Percentiles rank a stretch among this genome's conserved stretches.
phyloP scores from a whole-genome alignment of 2,329 filamentous ascomycete species.

The Aspergillus sp. region DNA sequence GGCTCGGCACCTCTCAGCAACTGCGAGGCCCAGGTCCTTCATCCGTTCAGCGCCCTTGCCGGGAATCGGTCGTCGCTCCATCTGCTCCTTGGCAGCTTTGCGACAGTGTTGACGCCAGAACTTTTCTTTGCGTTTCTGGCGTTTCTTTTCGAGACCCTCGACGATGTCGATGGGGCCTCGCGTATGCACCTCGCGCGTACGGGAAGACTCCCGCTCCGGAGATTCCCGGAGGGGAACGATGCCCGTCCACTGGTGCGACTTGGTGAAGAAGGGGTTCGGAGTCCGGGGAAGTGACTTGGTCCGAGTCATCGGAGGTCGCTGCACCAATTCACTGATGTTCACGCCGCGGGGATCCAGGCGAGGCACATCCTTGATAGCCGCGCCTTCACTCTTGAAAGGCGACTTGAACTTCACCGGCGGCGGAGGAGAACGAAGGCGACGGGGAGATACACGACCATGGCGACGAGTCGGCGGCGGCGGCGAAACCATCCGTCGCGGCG shows the following conservation, averaged over 20 bases:
- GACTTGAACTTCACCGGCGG: conserved; percentile 56
- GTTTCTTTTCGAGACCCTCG: conserved; percentile 92
- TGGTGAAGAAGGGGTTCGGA: conserved; percentile 65
- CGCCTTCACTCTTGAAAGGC: conserved; percentile 41
- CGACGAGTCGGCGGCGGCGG: conserved; percentile 49
- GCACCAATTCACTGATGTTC: conserved; percentile 55
- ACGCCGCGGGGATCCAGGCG: conserved; percentile 48
- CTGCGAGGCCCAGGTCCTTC: conserved; percentile 84
- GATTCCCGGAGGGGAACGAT: conserved; percentile 36
- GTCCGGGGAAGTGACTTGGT: conserved; percentile 86
- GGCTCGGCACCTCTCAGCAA: conserved; percentile 77
- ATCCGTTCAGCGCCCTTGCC: conserved; percentile 92
- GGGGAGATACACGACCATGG: conserved; percentile 59
- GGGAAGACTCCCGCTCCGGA: conserved; percentile 33
- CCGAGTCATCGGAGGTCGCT: conserved; percentile 67
- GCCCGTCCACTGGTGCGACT: conserved; percentile 30
- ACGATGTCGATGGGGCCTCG: conserved; percentile 97
- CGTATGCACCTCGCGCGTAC: conserved; percentile 60
- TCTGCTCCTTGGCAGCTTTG: conserved; percentile 68
- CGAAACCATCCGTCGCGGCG: conserved; percentile 63
- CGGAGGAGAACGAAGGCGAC: conserved; percentile 68
- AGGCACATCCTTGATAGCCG: conserved; percentile 40
- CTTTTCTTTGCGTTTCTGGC: conserved; percentile 89
- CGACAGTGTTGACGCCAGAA: conserved; percentile 86
- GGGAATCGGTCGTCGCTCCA: conserved; percentile 64